phyloP scores from a whole-genome alignment of 1,284 basidiomycete species.

The Sphaerobolus stellatus region DNA sequence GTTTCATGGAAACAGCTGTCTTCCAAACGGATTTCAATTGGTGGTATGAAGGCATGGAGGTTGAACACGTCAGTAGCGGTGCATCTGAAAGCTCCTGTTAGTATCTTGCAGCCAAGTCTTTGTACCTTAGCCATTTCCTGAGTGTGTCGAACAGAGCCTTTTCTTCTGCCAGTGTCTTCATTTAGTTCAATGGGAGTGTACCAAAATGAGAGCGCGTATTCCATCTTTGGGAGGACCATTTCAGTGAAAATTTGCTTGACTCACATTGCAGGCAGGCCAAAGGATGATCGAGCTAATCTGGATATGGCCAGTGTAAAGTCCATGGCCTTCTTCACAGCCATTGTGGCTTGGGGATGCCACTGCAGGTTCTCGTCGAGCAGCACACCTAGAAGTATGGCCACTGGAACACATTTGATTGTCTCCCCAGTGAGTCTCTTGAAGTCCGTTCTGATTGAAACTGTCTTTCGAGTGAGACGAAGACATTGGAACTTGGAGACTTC shows the following conservation, averaged over 20 bases:
- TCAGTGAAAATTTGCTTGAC: background rate
- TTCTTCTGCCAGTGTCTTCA: background rate
- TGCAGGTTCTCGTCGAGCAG: too few relatives aligned
- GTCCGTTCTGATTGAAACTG: too few relatives aligned
- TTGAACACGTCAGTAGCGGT: conserved; percentile 2
- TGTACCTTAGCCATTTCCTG: conserved; percentile 3
- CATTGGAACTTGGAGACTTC: too few relatives aligned
- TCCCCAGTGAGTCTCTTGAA: too few relatives aligned
- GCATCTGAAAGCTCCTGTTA: conserved; percentile 7
- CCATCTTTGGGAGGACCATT: background rate
- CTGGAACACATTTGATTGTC: too few relatives aligned
- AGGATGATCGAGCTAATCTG: background rate
- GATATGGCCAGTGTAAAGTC: background rate
- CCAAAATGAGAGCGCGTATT: too few relatives aligned
- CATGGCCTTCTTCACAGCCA: too few relatives aligned
- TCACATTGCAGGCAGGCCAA: background rate
- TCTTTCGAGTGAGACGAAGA: too few relatives aligned
- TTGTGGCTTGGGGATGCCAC: too few relatives aligned
- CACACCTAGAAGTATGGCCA: too few relatives aligned
- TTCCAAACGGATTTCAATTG: conserved; percentile 27
- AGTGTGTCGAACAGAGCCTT: background rate
- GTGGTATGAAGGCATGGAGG: conserved; percentile 19
- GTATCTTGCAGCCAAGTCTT: background rate
- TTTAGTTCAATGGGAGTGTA: background rate
- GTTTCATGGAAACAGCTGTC: conserved; percentile 21